Conservation (phyloP, 2,329 filamentous ascomycete genomes). For the Sporothrix dimorphospora region DNA sequence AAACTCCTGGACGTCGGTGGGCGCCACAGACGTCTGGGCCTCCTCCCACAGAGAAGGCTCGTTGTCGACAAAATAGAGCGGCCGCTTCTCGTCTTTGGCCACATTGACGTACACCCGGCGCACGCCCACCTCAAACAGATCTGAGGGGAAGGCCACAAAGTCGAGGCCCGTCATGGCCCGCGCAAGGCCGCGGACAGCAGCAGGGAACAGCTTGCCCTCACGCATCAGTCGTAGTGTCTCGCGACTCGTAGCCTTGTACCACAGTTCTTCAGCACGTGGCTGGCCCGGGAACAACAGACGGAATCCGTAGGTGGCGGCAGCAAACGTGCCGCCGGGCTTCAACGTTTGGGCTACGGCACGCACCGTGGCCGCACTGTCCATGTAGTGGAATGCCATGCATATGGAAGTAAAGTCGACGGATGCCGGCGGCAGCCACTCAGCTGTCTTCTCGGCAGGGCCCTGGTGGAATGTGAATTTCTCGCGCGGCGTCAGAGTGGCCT, state of each 20-base stretch:
- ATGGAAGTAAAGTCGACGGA: slow-evolving; percentile 34
- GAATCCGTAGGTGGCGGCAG: slow-evolving; percentile 34
- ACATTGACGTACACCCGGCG: slow-evolving; percentile 31
- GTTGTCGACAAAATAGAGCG: slow-evolving; percentile 32
- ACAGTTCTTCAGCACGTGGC: slow-evolving; percentile 28
- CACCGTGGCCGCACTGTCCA: slow-evolving; percentile 31
- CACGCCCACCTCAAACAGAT: slow-evolving; percentile 31
- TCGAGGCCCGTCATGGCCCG: slow-evolving; percentile 33
- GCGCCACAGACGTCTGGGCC: slow-evolving; percentile 13
- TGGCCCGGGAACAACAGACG: slow-evolving; percentile 32
- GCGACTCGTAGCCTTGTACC: slow-evolving; percentile 30
- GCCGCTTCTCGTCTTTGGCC: slow-evolving; percentile 4
- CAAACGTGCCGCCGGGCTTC: slow-evolving; percentile 32
- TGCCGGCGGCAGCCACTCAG: slow-evolving; percentile 22
- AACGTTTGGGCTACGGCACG: slow-evolving; percentile 31
- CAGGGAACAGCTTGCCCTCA: slow-evolving; percentile 33
- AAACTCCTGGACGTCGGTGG: slow-evolving; percentile 12
- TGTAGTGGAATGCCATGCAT: slow-evolving; percentile 36
- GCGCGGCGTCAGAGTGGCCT: slow-evolving; percentile 23
- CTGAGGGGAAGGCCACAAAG: slow-evolving; percentile 30
- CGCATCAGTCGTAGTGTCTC: slow-evolving; percentile 32
- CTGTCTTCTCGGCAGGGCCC: slow-evolving; percentile 31
- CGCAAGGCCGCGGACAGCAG: slow-evolving; percentile 31
- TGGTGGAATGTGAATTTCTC: slow-evolving; percentile 29
- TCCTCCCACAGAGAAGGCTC: slow-evolving; percentile 28